Conservation (phyloP, 805 yeast genomes). For the Jamesozyma gamospora region DNA sequence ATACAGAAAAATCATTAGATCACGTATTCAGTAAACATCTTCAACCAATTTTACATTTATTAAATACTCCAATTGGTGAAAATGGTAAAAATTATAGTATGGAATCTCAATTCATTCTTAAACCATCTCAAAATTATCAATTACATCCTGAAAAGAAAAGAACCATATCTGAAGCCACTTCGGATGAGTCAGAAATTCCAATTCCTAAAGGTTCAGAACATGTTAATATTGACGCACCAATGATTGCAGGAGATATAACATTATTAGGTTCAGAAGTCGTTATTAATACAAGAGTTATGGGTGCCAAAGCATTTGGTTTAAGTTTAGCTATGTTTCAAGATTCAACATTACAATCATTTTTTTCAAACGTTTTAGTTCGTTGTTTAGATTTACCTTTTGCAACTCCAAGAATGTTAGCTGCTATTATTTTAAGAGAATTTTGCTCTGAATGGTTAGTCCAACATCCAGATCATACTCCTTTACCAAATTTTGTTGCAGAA, state of each 20-base stretch:
- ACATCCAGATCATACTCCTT: slow-evolving; percentile 5
- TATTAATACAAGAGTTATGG: slow-evolving; percentile 62
- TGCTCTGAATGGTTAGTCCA: slow-evolving; percentile 27
- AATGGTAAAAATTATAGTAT: slow-evolving; percentile 80
- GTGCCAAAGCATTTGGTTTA: slow-evolving; percentile 67
- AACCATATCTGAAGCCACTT: slow-evolving; percentile 19
- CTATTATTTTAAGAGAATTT: slow-evolving; percentile 64
- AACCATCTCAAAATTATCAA: slow-evolving; percentile 49
- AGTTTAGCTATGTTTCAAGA: slow-evolving; percentile 43
- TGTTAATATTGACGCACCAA: slow-evolving; percentile 88
- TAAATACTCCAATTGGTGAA: slow-evolving; percentile 92
- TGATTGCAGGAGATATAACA: slow-evolving; percentile 82
- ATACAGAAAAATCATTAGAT: slow-evolving; percentile 37
- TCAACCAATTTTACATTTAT: slow-evolving; percentile 49
- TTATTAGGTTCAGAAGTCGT: slow-evolving; percentile 69
- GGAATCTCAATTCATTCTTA: slow-evolving; percentile 63
- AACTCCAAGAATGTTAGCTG: slow-evolving; percentile 66
- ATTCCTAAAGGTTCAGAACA: slow-evolving; percentile 43
- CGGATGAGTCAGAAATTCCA: slow-evolving; percentile 34
- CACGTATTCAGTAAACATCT: slow-evolving; percentile 46
- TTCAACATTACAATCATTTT: slow-evolving; percentile 32
- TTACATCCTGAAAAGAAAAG: slow-evolving; percentile 27
- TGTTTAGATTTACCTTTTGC: slow-evolving; percentile 56
- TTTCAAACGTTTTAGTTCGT: slow-evolving; percentile 28
- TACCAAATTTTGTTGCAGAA: slow-evolving; percentile 26